Conservation (phyloP, 306 rosid genomes). For the Mimosa pudica region DNA sequence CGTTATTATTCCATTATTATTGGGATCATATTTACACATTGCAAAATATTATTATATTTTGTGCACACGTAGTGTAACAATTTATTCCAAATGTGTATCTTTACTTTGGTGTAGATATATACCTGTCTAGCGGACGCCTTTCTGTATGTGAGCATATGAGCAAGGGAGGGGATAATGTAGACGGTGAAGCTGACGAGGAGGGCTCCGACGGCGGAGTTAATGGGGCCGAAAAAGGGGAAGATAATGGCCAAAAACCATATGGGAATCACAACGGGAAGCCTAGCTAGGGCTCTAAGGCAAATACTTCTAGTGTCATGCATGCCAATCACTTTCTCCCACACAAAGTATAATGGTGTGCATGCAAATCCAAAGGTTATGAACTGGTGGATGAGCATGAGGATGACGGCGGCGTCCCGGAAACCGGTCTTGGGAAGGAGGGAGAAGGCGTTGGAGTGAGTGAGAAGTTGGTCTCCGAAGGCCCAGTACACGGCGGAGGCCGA, state of each 20-base stretch:
- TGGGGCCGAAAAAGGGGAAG: constrained; percentile 75
- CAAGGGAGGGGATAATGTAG: constrained; percentile 64
- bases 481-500: constrained; percentile 66
- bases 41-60: too few species aligned
- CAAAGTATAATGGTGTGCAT: constrained; percentile 68
- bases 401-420: constrained; percentile 72
- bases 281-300: constrained; percentile 61
- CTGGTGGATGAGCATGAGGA: constrained; percentile 77
- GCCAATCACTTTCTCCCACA: constrained; percentile 79
- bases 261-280: constrained; percentile 67
- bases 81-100: too few species aligned
- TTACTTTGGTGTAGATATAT: neutral
- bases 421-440: constrained; percentile 55
- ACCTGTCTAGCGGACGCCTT: constrained; percentile 70
- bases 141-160: constrained; percentile 70
- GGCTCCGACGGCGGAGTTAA: constrained; percentile 74
- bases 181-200: constrained; percentile 77
- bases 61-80: too few species aligned
- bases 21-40: too few species aligned
- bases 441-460: constrained; percentile 68
- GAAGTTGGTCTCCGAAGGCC: constrained; percentile 74
- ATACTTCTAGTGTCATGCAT: constrained; percentile 72
- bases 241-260: constrained; percentile 74
- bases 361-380: constrained; percentile 78
- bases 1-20: too few species aligned